Conservation (phyloP, 176 grass and related monocot species). For the Eragrostis nindensis region DNA sequence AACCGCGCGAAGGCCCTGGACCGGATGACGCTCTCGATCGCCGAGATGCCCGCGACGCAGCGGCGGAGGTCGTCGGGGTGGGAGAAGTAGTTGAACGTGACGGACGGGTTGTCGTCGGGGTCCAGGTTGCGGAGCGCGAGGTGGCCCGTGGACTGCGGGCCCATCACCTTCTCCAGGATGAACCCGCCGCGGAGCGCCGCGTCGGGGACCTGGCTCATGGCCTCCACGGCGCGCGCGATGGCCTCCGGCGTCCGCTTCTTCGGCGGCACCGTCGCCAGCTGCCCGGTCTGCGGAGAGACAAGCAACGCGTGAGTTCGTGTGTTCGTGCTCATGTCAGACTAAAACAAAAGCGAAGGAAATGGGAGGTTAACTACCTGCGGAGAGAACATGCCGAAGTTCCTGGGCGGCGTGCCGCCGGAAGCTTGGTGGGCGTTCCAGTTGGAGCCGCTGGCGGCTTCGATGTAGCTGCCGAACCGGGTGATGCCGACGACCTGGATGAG, state of each 20-base stretch:
- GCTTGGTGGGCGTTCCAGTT: conserved; percentile 49
- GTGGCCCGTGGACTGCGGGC: conserved; percentile 62
- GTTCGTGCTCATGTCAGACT: not conserved
- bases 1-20: conserved; percentile 68
- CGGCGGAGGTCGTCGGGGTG: conserved; percentile 67
- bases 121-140: conserved; percentile 61
- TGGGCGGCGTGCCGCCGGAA: not conserved
- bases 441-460: conserved; percentile 74
- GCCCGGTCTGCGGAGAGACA: conserved; percentile 43
- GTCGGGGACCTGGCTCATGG: conserved; percentile 43
- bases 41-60: conserved; percentile 62
- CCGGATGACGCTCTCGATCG: conserved; percentile 60
- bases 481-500: conserved; percentile 92
- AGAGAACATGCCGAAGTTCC: conserved; percentile 66
- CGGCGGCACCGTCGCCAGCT: conserved; percentile 59
- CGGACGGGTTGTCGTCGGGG: conserved; percentile 63
- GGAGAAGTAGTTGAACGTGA: conserved; percentile 87
- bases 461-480: conserved; percentile 73
- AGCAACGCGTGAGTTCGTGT: not conserved
- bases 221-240: conserved; percentile 44
- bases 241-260: conserved; percentile 50
- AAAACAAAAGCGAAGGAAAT: not conserved
- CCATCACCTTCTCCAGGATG: conserved; percentile 81
- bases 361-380: conserved; percentile 46
- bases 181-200: conserved; percentile 70